A percentile compares a stretch with the other conserved stretches of the same genome.
Conservation (phyloP, 164 flowering plant species). For the Stephania japonica region DNA sequence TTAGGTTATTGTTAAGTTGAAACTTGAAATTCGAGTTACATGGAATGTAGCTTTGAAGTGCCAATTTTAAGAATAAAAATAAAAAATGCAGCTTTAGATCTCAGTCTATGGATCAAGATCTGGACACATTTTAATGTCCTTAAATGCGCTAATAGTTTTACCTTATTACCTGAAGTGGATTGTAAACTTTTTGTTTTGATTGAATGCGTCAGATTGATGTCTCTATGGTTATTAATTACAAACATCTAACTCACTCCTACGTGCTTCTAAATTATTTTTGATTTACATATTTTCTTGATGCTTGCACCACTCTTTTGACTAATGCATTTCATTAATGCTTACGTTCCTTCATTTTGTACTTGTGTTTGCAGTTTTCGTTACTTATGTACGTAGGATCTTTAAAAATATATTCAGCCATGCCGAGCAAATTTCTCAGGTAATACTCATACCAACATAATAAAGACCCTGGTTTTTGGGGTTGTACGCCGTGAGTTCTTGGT, state of each 20-base stretch:
- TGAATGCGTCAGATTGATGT: background rate
- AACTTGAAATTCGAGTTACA: background rate
- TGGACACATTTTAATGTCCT: too few species aligned
- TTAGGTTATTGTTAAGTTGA: background rate
- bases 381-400: conserved; percentile 70
- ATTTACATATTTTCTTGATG: too few species aligned
- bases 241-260: background rate
- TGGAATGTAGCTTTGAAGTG: background rate
- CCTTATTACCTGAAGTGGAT: background rate
- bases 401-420: conserved; percentile 86
- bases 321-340: background rate
- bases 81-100: too few species aligned
- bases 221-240: too few species aligned
- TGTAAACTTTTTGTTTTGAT: background rate
- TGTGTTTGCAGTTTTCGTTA: conserved; percentile 63
- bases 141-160: background rate
- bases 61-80: too few species aligned
- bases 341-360: background rate
- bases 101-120: too few species aligned
- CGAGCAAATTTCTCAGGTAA: conserved; percentile 90
- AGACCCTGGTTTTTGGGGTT: background rate
- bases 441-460: background rate
- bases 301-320: background rate
- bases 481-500: background rate
- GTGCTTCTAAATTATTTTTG: background rate